Evolutionary conservation across 768 basidiomycete species (phyloP).

Genomic region (Agrocybe praecox): DNA sequence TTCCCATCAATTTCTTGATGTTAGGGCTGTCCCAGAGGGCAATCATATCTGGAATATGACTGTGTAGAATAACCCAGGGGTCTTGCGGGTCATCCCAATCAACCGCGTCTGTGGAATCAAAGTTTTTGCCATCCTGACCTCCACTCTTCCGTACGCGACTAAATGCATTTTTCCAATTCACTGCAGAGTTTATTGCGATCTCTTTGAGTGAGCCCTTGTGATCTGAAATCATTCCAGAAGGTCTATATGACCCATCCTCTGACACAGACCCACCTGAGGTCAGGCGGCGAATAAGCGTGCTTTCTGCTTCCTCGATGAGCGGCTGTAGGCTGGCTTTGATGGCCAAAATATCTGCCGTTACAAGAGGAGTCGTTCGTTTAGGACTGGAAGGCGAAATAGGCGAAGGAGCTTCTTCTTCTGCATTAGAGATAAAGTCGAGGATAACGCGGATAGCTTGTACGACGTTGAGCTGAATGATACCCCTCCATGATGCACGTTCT

Average conservation of each 20-base stretch:
- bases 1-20: slow-evolving; percentile 51
- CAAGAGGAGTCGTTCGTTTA: slow-evolving; percentile 29
- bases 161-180: slow-evolving; percentile 54
- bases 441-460: slow-evolving; percentile 69
- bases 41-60: slow-evolving; percentile 66
- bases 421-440: slow-evolving; percentile 52
- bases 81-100: slow-evolving; percentile 55
- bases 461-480: slow-evolving; percentile 71
- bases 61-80: slow-evolving; percentile 57
- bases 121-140: slow-evolving; percentile 22
- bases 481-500: slow-evolving; percentile 67
- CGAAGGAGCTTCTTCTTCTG: slow-evolving; percentile 19
- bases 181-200: slow-evolving; percentile 53
- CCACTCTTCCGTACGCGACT: slow-evolving; percentile 30
- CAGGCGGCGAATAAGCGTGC: slow-evolving; percentile 57
- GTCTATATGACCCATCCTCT: slow-evolving; percentile 16
- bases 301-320: slow-evolving; percentile 59
- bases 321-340: slow-evolving; percentile 63
- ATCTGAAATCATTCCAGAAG: background rate
- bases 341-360: slow-evolving; percentile 49
- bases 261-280: slow-evolving; percentile 45
- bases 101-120: slow-evolving; percentile 31
- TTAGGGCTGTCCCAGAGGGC: slow-evolving; percentile 63
- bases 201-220: slow-evolving; percentile 35
- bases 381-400: slow-evolving; percentile 18